Percentiles rank a stretch among this genome's conserved stretches.
These are phyloP conservation scores for Cyclotella cryptica DNA, from an alignment of 108 stramenopile species.

Conservation along the genomic window DNA sequence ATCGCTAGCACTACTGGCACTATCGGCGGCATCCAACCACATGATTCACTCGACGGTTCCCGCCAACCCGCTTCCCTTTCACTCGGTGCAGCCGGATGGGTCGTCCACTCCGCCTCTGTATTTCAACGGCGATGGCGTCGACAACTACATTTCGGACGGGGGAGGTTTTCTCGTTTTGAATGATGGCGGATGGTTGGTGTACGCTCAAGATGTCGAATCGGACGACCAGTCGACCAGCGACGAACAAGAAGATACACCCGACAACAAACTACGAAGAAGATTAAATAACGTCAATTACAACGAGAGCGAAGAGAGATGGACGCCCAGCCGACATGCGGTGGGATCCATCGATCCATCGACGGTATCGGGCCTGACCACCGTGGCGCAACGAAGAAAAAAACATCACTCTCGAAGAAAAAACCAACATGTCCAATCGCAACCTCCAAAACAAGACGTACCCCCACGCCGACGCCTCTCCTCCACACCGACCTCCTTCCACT, in stretches of 20 bases:
- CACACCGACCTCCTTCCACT: slow-evolving; percentile 33
- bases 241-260: not conserved
- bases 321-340: slow-evolving; percentile 1
- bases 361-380: not conserved
- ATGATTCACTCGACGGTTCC: slow-evolving; percentile 6
- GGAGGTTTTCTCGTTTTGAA: slow-evolving; percentile 5
- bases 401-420: not conserved
- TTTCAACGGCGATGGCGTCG: slow-evolving; percentile 11
- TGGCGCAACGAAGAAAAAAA: not conserved
- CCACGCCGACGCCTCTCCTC: slow-evolving; percentile 4
- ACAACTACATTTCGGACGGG: slow-evolving; percentile 4
- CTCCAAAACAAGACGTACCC: not conserved
- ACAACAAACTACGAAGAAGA: not conserved
- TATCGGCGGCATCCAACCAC: not conserved
- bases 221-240: too few relatives aligned
- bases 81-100: slow-evolving; percentile 11
- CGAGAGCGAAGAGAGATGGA: not conserved
- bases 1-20: too few relatives aligned
- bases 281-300: not conserved
- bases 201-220: slow-evolving; percentile 19
- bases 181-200: slow-evolving; percentile 17
- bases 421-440: not conserved
- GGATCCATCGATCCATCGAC: slow-evolving; percentile 14
- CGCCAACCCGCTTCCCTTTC: slow-evolving; percentile 23
- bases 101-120: slow-evolving; percentile 12